Conservation (phyloP, 108 stramenopile genomes). For the Skeletonema costatum region DNA sequence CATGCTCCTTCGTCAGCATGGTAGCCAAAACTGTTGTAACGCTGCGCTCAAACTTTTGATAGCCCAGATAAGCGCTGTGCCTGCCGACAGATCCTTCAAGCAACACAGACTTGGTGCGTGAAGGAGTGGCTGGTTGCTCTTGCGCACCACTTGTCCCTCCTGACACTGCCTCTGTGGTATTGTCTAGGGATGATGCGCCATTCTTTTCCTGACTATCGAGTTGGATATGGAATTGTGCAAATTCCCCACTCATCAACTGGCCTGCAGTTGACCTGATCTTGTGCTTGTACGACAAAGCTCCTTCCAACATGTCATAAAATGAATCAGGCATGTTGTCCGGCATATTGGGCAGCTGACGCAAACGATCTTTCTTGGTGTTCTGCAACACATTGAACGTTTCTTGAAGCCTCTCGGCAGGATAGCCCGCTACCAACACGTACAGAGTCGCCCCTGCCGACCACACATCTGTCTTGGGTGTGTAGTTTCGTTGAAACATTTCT, state of each 20-base stretch:
- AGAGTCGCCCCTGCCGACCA: conserved; percentile 77
- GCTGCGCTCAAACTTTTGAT: conserved; percentile 62
- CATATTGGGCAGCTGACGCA: conserved; percentile 65
- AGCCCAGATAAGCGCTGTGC: conserved; percentile 51
- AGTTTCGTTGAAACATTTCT: conserved; percentile 74
- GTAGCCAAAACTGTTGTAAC: conserved; percentile 66
- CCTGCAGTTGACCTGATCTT: conserved; percentile 63
- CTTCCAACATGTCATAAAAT: conserved; percentile 72
- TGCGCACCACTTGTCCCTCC: not conserved
- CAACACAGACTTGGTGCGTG: conserved; percentile 3
- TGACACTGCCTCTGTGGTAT: conserved; percentile 33
- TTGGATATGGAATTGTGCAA: conserved; percentile 72
- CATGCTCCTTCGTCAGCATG: conserved; percentile 39
- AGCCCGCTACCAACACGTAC: conserved; percentile 85
- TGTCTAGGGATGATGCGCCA: too few relatives aligned
- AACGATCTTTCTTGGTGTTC: conserved; percentile 34
- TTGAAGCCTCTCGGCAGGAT: conserved; percentile 75
- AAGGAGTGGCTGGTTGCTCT: not conserved
- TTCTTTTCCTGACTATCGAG: too few relatives aligned
- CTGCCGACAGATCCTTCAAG: conserved; percentile 46
- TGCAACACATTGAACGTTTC: conserved; percentile 76
- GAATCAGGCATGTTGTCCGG: conserved; percentile 79
- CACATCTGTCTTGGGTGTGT: conserved; percentile 63
- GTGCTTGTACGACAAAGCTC: conserved; percentile 60
- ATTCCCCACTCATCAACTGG: conserved; percentile 65